A percentile compares a stretch with the other conserved stretches of the same genome.
These are phyloP conservation scores for Juglanconis juglandina DNA, from an alignment of 2,329 filamentous ascomycete genomes.

Conservation along the genomic window DNA sequence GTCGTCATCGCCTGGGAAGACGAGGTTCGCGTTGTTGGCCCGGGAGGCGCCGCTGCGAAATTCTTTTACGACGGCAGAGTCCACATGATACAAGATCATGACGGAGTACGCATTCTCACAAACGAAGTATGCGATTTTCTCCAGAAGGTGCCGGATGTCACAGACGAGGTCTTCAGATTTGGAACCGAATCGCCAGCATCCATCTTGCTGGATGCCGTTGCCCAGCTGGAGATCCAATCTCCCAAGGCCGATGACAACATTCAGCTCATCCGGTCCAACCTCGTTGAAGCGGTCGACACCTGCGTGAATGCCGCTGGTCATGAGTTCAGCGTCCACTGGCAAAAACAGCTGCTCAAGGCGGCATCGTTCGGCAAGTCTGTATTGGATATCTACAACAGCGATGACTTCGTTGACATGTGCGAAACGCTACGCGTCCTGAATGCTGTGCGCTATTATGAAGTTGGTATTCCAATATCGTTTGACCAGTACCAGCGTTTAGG, in stretches of 20 bases:
- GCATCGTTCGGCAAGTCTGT: slow-evolving; percentile 98
- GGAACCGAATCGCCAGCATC: slow-evolving; percentile 86
- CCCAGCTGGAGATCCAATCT: slow-evolving; percentile 86
- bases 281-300: slow-evolving; percentile 89
- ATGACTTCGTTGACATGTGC: slow-evolving; percentile 98
- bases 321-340: slow-evolving; percentile 87
- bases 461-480: slow-evolving; percentile 86
- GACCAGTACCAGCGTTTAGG: slow-evolving; percentile 91
- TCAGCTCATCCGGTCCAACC: slow-evolving; percentile 80
- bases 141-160: slow-evolving; percentile 86
- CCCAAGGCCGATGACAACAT: slow-evolving; percentile 98
- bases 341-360: slow-evolving; percentile 92
- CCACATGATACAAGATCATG: slow-evolving; percentile 76
- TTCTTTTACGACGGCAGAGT: slow-evolving; percentile 91
- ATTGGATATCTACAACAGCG: slow-evolving; percentile 93
- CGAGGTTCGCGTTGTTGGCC: slow-evolving; percentile 90
- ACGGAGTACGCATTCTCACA: slow-evolving; percentile 86
- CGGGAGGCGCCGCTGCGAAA: slow-evolving; percentile 68
- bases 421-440: slow-evolving; percentile 91
- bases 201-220: slow-evolving; percentile 88
- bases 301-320: slow-evolving; percentile 92
- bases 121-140: slow-evolving; percentile 96
- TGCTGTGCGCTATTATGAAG: slow-evolving; percentile 84
- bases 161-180: slow-evolving; percentile 83
- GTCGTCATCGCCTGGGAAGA: slow-evolving; percentile 96